These are phyloP conservation scores for Phytopythium ostracodes DNA, from an alignment of 352 stramenopile species.

Conservation along the genomic window DNA sequence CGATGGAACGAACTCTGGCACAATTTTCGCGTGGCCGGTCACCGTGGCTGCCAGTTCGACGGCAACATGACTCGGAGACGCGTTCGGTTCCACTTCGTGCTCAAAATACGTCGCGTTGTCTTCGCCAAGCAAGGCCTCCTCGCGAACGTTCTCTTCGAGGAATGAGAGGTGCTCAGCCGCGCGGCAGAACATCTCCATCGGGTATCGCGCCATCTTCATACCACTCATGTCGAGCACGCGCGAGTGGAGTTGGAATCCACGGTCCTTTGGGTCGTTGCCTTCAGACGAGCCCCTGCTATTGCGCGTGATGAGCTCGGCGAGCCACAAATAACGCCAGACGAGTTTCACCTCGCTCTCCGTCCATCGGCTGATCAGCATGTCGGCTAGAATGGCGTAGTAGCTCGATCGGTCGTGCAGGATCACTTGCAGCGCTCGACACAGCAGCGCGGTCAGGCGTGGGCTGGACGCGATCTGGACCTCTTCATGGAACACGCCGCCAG, in stretches of 20 bases:
- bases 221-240: conserved; percentile 72
- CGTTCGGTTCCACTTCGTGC: conserved; percentile 57
- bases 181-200: conserved; percentile 64
- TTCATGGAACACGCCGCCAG: conserved; percentile 64
- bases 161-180: conserved; percentile 73
- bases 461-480: conserved; percentile 47
- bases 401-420: conserved; percentile 68
- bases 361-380: conserved; percentile 73
- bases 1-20: conserved; percentile 34
- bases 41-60: conserved; percentile 55
- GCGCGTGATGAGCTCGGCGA: conserved; percentile 68
- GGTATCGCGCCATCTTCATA: conserved; percentile 56
- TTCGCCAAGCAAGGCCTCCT: conserved; percentile 34
- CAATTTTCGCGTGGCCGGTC: conserved; percentile 32
- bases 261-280: conserved; percentile 54
- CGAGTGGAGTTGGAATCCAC: conserved; percentile 67
- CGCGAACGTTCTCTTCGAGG: conserved; percentile 63
- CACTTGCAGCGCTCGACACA: conserved; percentile 75
- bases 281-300: conserved; percentile 34
- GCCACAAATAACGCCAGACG: conserved; percentile 82
- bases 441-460: conserved; percentile 57
- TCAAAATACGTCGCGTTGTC: conserved; percentile 44
- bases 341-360: conserved; percentile 73
- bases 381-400: conserved; percentile 68
- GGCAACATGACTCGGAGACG: conserved; percentile 38